Base-by-base conservation (phyloP, 441 rosid species). In the Arabidopsis hybrid region DNA sequence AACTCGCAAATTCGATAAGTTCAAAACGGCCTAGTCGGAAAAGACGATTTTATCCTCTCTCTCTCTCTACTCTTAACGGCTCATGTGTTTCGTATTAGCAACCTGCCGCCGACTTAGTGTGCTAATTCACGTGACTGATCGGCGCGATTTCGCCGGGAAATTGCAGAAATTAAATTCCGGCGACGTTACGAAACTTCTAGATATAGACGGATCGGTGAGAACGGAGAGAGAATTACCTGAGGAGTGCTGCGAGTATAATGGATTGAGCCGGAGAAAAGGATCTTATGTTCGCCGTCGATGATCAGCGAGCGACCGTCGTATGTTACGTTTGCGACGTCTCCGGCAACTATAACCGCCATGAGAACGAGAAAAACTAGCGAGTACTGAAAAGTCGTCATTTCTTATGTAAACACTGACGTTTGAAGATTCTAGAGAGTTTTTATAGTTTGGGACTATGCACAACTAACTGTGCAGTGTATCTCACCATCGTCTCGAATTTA, bases 161-260 rank as follows among this genome's bases (percentile, higher is more conserved):
- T 47, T 13, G 4, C 14, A 40, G 9, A 66, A 8, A 13, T 1
- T 9, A 18, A 12, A 32, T 3, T 18, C 21, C 50, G 49, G n/a
- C 5, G 55, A 59, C 38, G 45, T 13, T 0, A 29, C n/a, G 0
- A 21, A 32, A 52, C n/a, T 51, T 60, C 42, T 32, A 21, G 26
- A 21, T 21, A 21, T 21, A 65, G 51, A 46, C 26, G 60, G 38
- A 7, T 21, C 26, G 26, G 26, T 21, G 60, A 31, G 50, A 13
- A 21, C 32, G 50, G 53, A 40, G 38, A 32, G 60, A n/a, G 0
- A 39, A 26, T 35, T 21, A 81, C 89, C 79, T 83, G 69, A 34
- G 89, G 87, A 58, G 87, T 78, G 58, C 85, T 83, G 8, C 87
- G 81, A 71, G 85, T 79, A 63, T 85, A 83, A 57, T 85, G 89